Evolutionary conservation across 2,329 filamentous ascomycete genomes (phyloP), one percentile per base, ranked within the genome.

Genomic region (Fusarium sp.): DNA sequence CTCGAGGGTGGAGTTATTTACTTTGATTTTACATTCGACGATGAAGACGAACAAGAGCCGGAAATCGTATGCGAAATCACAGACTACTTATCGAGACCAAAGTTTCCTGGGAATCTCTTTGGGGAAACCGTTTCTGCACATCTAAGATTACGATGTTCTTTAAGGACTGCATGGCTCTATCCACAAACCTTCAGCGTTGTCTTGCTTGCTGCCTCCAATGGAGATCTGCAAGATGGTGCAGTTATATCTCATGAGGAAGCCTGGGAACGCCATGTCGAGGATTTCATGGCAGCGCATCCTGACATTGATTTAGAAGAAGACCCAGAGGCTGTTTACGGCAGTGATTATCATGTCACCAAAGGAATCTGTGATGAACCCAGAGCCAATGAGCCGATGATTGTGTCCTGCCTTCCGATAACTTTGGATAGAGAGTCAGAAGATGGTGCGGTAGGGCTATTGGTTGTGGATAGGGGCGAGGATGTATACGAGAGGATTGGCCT

Each of bases 401-500:
- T 47, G 4, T 55, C 1, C 7, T 47, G 52, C 18, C 11, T 55
- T 13, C 29, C 23, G 2, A 11, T 55, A 23, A 0, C 29, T 4
- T 28, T 15, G 29, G 31, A 6, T 6, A n/a, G n/a, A n/a, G n/a
- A n/a, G n/a, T n/a, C n/a, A n/a, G n/a, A n/a, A n/a, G 31, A 33
- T 33, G 31, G 31, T 16, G 31, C 8, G 15, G 7, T 7, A 16
- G 31, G 31, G 15, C 13, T 47, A 4, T 15, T 55, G 2, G 41
- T 55, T 2, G 5, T 2, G 4, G 10, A 16, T 1, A 5, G 2
- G 2, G 16, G 7, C 5, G 7, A 6, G 1, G 15, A 29, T 0
- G 4, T 8, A 5, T 38, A 37, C 9, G n/a, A 2, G 3, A 47
- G 52, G 33, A 1, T 47, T 8, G 41, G 41, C 6, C 15, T 28